A percentile compares a stretch with the other conserved stretches of the same genome.
phyloP scores from a whole-genome alignment of 2,329 filamentous ascomycete genomes.

The Chrysoporthe deuterocubensis region DNA sequence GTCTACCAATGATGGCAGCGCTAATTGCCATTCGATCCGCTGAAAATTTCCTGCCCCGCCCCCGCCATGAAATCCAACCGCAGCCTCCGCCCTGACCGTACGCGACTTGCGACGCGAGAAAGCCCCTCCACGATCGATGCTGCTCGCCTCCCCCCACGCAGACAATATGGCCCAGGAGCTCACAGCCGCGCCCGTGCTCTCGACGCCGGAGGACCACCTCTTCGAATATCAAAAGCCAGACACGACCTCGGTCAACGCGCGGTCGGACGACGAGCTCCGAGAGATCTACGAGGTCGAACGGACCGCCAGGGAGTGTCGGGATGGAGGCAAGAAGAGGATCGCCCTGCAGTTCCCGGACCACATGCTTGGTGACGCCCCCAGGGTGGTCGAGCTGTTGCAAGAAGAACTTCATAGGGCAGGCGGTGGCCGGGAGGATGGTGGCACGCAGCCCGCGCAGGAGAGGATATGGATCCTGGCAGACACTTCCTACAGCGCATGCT shows the following conservation, averaged over 20 bases:
- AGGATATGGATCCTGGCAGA: conserved; percentile 86
- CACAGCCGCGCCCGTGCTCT: conserved; percentile 62
- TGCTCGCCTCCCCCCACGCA: no score
- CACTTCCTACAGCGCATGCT: conserved; percentile 96
- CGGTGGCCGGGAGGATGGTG: background rate
- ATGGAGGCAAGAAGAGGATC: conserved; percentile 73
- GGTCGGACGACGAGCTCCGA: conserved; percentile 68
- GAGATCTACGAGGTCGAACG: conserved; percentile 83
- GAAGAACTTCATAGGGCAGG: conserved; percentile 37
- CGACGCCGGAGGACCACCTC: conserved; percentile 64
- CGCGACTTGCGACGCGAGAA: background rate
- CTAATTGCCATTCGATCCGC: conserved; percentile 3
- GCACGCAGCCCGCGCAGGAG: conserved; percentile 22
- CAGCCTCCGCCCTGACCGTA: background rate
- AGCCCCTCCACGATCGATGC: background rate
- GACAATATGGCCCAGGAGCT: conserved; percentile 51
- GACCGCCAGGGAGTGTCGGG: conserved; percentile 76
- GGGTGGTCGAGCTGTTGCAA: conserved; percentile 70
- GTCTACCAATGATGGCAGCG: conserved; percentile 18
- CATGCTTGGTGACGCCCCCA: conserved; percentile 85
- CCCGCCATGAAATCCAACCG: conserved; percentile 15
- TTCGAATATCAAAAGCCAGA: conserved; percentile 56
- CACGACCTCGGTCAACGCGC: conserved; percentile 34
- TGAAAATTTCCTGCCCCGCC: conserved; percentile 24
- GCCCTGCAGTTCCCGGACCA: conserved; percentile 95